Evolutionary conservation across 768 basidiomycete species (phyloP), one percentile per base, ranked within the genome.

Genomic region (Podaxis sp.): DNA sequence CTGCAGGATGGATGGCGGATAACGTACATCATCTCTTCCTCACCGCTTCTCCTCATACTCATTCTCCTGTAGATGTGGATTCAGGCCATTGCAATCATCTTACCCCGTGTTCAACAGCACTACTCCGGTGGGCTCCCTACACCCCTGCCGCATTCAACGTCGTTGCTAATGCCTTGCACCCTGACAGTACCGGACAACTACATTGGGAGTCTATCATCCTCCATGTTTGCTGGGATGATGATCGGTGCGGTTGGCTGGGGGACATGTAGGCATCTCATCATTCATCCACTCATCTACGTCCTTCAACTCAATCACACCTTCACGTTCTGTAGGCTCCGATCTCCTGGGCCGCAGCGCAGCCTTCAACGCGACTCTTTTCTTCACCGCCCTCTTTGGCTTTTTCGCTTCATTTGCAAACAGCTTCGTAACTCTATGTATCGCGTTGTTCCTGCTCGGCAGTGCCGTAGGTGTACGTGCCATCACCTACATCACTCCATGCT

Each of bases 171-270:
- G 22, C 63, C 66, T 54, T 52, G 38, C 24, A n/a, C 4, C 22
- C 55, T 56, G 64, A 1, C 71, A 89, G 90, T 93, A 6, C 84
- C 86, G 33, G 89, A 95, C 71, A 81, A 79, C 52, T 86, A 85
- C 66, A 92, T 96, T 54, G 96, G 95, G 24, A 73, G 82, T 1
- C 76, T 98, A 13, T 96, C 95, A 0, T 92, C 94, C 3, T 87
- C 90, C 3, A 95, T 93, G 84, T 95, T 95, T 70, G 87, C 84
- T 11, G 93, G 96, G n/a, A 99, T 99, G 96, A 97, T 98, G 95
- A 71, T 97, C 56, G 93, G 96, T 1, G 91, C 93, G 1, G 76
- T 95, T 8, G 92, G 90, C 3, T 95, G 96, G 95, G 96, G 96
- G 61, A 88, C 92, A 24, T 95, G 92, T 89, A 68, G 57, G 86